Evolutionary conservation across 345 rosid species (phyloP).

Genomic region (Clarkia xantiana): DNA sequence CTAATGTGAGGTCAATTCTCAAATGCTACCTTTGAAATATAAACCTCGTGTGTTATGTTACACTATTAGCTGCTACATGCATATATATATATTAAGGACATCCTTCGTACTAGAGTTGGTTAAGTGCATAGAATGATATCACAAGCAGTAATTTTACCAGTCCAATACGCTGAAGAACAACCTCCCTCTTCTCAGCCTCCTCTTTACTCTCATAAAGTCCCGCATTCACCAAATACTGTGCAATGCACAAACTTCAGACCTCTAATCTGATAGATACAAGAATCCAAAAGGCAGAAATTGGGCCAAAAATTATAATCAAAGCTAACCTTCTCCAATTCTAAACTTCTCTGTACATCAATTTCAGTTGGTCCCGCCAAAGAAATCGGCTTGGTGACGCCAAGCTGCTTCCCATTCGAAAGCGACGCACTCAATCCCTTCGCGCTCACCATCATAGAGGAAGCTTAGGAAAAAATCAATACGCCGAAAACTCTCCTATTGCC

Average conservation of each 20-base stretch:
- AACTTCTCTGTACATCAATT: conserved; percentile 51
- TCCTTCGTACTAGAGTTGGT: too few relatives aligned
- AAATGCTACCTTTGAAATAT: too few relatives aligned
- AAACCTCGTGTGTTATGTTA: too few relatives aligned
- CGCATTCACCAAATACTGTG: conserved; percentile 46
- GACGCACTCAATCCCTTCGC: conserved; percentile 27
- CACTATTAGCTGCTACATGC: too few relatives aligned
- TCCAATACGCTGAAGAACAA: conserved; percentile 48
- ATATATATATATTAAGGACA: too few relatives aligned
- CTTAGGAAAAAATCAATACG: too few relatives aligned
- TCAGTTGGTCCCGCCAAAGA: conserved; percentile 64
- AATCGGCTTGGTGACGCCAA: conserved; percentile 68
- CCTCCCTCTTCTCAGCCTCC: conserved; percentile 55
- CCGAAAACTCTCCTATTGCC: too few relatives aligned
- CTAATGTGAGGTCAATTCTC: too few relatives aligned
- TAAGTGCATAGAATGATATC: neutral
- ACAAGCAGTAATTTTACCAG: conserved; percentile 26
- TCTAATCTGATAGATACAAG: neutral
- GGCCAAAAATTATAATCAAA: neutral
- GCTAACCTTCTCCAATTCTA: conserved; percentile 53
- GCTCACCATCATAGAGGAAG: conserved; percentile 26
- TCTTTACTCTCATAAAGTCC: conserved; percentile 75
- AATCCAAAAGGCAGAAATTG: neutral
- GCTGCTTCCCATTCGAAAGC: conserved; percentile 21
- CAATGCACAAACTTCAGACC: conserved; percentile 2